A percentile compares a stretch with the other conserved stretches of the same genome.
Evolutionary conservation across 2,329 filamentous ascomycete genomes (phyloP).

Genomic region (Cordyceps tenuipes): DNA sequence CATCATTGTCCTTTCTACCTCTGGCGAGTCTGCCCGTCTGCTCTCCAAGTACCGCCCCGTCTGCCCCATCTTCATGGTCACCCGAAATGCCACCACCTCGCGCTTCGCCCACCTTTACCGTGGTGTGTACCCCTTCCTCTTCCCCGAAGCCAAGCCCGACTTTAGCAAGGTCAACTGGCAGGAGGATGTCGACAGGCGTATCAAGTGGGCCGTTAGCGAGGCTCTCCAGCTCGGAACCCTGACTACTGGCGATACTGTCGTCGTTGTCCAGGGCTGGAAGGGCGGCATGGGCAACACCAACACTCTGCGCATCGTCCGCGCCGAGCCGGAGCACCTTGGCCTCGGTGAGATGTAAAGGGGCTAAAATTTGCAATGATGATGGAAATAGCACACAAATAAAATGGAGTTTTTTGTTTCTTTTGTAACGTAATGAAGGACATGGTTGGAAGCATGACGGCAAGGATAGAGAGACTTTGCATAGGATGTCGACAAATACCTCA

Average conservation of each 20-base stretch:
- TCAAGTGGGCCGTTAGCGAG: slow-evolving; percentile 91
- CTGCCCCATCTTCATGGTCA: slow-evolving; percentile 99
- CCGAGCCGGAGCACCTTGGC: slow-evolving; percentile 49
- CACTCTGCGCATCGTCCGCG: slow-evolving; percentile 60
- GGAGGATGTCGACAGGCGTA: slow-evolving; percentile 93
- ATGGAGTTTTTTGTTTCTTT: slow-evolving; percentile 7
- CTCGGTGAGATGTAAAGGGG: slow-evolving; percentile 34
- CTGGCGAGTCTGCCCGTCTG: slow-evolving; percentile 87
- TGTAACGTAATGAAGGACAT: slow-evolving; percentile 3
- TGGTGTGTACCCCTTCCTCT: slow-evolving; percentile 95
- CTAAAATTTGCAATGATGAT: neutral
- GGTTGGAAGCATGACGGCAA: neutral
- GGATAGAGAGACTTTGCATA: neutral
- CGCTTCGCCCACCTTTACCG: slow-evolving; percentile 94
- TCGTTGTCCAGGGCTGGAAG: slow-evolving; percentile 86
- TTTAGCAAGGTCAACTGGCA: slow-evolving; percentile 93
- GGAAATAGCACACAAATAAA: neutral
- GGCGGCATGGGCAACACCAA: slow-evolving; percentile 89
- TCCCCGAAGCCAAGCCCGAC: slow-evolving; percentile 88
- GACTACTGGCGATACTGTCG: slow-evolving; percentile 62
- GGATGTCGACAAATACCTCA: neutral
- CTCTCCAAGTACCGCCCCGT: slow-evolving; percentile 98
- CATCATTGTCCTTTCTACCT: slow-evolving; percentile 93
- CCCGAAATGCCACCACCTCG: slow-evolving; percentile 73
- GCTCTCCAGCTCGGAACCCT: slow-evolving; percentile 77